Evolutionary conservation across 2,329 filamentous ascomycete genomes (phyloP), one percentile per base, ranked within the genome.

Genomic region (Trichoderma sp.): DNA sequence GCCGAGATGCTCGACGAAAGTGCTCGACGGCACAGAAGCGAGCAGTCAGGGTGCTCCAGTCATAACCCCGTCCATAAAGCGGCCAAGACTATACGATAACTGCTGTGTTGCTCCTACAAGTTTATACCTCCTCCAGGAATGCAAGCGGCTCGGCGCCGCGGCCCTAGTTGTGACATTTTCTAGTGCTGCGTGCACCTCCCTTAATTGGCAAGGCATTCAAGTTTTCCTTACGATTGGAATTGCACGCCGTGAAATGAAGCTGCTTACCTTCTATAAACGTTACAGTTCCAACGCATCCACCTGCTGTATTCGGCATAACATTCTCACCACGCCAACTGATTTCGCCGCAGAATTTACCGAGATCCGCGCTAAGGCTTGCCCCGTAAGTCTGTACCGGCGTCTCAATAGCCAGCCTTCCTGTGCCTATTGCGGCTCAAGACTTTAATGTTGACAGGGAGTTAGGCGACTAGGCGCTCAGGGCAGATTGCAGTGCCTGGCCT

Each of bases 331-430:
- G 32, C 55, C 30, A 39, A 26, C 13, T 43, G 55, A 18, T 61
- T 61, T 61, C 43, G 59, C 59, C 59, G 59, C 59, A 52, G 28
- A 61, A 61, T 32, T 34, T 37, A 18, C 59, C 43, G 59, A 61
- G 28, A 51, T 34, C n/a, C 59, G 18, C 59, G n/a, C 59, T 61
- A 51, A 61, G 59, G 46, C 43, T n/a, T 13, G 28, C 21, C 39
- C 26, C 30, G n/a, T 61, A 32, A 4, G 4, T 28, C n/a, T 56
- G 54, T 56, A 18, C 52, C 54, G 32, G 16, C 10, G 14, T 56
- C 18, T 18, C 28, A 28, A 24, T 13, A 13, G 46, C 39, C 39
- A 34, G 32, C 11, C 32, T 34, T 34, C 16, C 18, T 16, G 37
- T 39, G 5, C 39, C 39, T 49, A 49, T 49, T 49, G 46, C 10